Conservation (phyloP, 2,329 filamentous ascomycete genomes). For the Scleromitrula shiraiana region DNA sequence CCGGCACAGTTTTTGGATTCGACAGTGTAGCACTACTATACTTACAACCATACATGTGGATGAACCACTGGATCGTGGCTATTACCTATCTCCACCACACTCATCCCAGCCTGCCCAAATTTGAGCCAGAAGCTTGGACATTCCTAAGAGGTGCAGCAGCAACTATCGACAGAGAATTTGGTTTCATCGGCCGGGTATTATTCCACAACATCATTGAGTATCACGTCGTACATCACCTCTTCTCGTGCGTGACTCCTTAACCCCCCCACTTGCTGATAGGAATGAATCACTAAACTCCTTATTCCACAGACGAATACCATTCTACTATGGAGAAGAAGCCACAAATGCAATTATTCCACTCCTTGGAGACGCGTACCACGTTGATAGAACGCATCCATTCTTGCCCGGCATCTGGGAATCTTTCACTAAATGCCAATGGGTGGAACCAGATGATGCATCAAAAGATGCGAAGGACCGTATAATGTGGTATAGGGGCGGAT, state of each 20-base stretch:
- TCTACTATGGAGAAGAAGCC: neutral
- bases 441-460: neutral
- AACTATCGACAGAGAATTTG: neutral
- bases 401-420: no score
- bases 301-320: neutral
- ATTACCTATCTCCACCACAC: neutral
- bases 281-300: no score
- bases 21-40: neutral
- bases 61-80: neutral
- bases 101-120: neutral
- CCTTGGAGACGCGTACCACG: neutral
- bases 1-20: neutral
- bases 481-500: no score
- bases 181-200: neutral
- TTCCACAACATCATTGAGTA: neutral
- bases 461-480: no score
- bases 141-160: neutral
- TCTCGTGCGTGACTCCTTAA: neutral
- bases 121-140: neutral
- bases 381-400: no score
- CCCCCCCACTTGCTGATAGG: neutral
- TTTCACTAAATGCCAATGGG: no score
- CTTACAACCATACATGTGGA: neutral
- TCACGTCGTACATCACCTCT: neutral
- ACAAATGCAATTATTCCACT: neutral